These are phyloP conservation scores for Hansenula sp. DNA, from an alignment of 1,139 yeast species.

Conservation along the genomic window DNA sequence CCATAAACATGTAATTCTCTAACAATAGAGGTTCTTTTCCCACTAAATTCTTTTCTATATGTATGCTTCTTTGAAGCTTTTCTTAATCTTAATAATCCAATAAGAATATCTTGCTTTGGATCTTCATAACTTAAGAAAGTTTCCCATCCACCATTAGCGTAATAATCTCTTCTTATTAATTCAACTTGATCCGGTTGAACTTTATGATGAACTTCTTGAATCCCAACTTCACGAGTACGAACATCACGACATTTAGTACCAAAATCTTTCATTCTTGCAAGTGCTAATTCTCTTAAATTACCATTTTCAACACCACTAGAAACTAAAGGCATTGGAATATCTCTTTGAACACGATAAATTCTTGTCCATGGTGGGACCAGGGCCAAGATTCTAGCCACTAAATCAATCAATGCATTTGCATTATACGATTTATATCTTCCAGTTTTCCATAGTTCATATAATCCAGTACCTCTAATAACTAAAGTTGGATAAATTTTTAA, in stretches of 20 bases:
- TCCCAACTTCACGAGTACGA: constrained; percentile 98
- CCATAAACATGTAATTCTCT: constrained; percentile 97
- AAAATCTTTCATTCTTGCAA: constrained; percentile 97
- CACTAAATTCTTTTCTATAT: constrained; percentile 80
- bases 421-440: constrained; percentile 93
- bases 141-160: constrained; percentile 99
- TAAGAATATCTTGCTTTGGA: constrained; percentile 92
- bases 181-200: constrained; percentile 98
- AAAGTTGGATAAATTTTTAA: constrained; percentile 92
- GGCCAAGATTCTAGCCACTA: constrained; percentile 93
- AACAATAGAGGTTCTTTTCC: constrained; percentile 86
- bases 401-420: constrained; percentile 89
- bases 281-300: constrained; percentile 88
- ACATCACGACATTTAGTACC: constrained; percentile 96
- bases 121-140: constrained; percentile 95
- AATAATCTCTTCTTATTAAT: constrained; percentile 89
- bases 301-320: constrained; percentile 99
- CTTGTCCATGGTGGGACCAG: constrained; percentile 99
- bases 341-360: constrained; percentile 96
- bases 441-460: constrained; percentile 95
- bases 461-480: constrained; percentile 96
- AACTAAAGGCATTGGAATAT: constrained; percentile 98
- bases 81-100: constrained; percentile 85
- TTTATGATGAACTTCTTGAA: constrained; percentile 96
- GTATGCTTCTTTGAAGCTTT: constrained; percentile 88